Evolutionary conservation across 805 yeast species (phyloP).

Genomic region (Yarrowia sp.): DNA sequence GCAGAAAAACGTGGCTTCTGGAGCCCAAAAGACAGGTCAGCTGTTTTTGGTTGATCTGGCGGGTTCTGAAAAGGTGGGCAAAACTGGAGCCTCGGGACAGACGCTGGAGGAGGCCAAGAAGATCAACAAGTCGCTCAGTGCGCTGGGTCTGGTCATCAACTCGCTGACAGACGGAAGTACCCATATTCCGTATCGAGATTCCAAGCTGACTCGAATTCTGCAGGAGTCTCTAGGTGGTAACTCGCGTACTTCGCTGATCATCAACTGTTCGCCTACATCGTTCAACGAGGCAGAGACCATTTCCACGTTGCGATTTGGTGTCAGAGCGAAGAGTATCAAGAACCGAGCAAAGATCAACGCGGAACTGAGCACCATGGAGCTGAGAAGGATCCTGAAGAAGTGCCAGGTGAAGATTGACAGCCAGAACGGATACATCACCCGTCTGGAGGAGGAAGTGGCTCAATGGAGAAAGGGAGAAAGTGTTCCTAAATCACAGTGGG

Average conservation of each 20-base stretch:
- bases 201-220: slow-evolving; percentile 76
- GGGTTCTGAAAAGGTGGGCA: slow-evolving; percentile 81
- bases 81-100: slow-evolving; percentile 78
- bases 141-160: slow-evolving; percentile 81
- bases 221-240: slow-evolving; percentile 86
- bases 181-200: slow-evolving; percentile 78
- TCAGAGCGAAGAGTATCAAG: slow-evolving; percentile 70
- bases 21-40: slow-evolving; percentile 65
- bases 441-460: slow-evolving; percentile 55
- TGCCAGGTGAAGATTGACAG: slow-evolving; percentile 49
- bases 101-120: slow-evolving; percentile 83
- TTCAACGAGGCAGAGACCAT: slow-evolving; percentile 68
- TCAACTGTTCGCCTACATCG: slow-evolving; percentile 73
- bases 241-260: slow-evolving; percentile 73
- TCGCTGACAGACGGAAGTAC: slow-evolving; percentile 73
- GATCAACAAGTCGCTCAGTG: slow-evolving; percentile 77
- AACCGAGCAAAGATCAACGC: slow-evolving; percentile 71
- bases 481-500: slow-evolving; percentile 47
- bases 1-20: slow-evolving; percentile 64
- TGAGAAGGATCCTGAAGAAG: slow-evolving; percentile 52
- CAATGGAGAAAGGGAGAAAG: slow-evolving; percentile 51
- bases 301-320: slow-evolving; percentile 76
- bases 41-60: slow-evolving; percentile 84
- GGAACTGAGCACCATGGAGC: slow-evolving; percentile 60
- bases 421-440: slow-evolving; percentile 49